Evolutionary conservation across 2,329 filamentous ascomycete genomes (phyloP), one percentile per base, ranked within the genome.

Genomic region (Hypoxylon rubiginosum): DNA sequence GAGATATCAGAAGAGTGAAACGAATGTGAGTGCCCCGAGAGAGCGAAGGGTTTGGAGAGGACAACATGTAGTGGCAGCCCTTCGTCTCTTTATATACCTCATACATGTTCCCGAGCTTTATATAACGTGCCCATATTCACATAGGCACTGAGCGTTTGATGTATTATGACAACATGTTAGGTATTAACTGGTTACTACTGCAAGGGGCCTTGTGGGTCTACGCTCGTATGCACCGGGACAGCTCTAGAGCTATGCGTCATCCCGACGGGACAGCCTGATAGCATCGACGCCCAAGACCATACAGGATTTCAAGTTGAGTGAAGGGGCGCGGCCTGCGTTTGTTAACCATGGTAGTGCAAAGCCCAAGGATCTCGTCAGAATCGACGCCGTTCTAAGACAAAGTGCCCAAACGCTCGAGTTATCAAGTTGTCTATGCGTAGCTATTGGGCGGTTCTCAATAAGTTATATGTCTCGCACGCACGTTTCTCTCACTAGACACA

Each of bases 1-100:
- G 53, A 70, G 52, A 53, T 41, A 54, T 39, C 17, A 36, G 17
- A 50, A 39, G 46, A 39, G 36, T 32, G 59, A 74, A 76, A 73
- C 68, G 75, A 76, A 54, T 70, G 72, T 75, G 43, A 26, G 65
- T 49, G 71, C 53, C 59, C 67, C 58, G 49, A 68, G 59, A 58
- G 43, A 60, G 64, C 36, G 52, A 53, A 55, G 48, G 51, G 43
- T 54, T 30, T 56, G 39, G 51, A 34, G 45, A 61, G 34, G 32
- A 54, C 21, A 26, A 30, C n/a, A 48, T 62, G 17, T 34, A 10
- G 28, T 30, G 64, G 53, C n/a, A 46, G 41, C 19, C 15, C 34
- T 21, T 57, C 21, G 11, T 51, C 53, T 50, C 67, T 72, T 70
- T 71, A 73, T 66, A 70, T 30, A 58, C 24, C 48, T 43, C 17